phyloP scores from a whole-genome alignment of 2,329 filamentous ascomycete genomes.

The Microdochium trichocladiopsis region DNA sequence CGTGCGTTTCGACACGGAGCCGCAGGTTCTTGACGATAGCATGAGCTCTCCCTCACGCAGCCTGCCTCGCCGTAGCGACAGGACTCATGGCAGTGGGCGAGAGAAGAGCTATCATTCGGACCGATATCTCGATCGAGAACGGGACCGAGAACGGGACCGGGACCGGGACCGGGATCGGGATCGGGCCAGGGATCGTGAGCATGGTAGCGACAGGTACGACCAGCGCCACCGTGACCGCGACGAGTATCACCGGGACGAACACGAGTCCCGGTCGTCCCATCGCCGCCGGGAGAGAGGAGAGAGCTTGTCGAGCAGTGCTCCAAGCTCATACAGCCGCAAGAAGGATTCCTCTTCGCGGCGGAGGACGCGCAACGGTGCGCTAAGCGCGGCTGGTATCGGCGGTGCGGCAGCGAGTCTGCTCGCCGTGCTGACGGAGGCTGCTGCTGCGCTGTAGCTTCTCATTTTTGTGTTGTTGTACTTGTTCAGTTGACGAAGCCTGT shows the following conservation, averaged over 20 bases:
- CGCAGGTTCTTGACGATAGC: conserved; percentile 20
- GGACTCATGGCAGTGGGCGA: conserved; percentile 21
- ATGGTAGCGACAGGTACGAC: conserved; percentile 18
- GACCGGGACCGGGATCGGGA: conserved; percentile 31
- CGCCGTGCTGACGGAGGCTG: conserved; percentile 49
- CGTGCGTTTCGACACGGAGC: conserved; percentile 43
- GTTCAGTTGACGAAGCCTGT: background rate
- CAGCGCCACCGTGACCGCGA: conserved; percentile 21
- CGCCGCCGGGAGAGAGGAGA: background rate
- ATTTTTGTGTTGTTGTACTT: background rate
- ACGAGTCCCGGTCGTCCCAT: conserved; percentile 2
- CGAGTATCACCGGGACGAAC: background rate
- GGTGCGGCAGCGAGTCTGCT: conserved; percentile 53
- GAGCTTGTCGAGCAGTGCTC: conserved; percentile 9
- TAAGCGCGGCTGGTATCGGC: conserved; percentile 52
- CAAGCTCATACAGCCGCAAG: conserved; percentile 8
- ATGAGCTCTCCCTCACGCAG: conserved; percentile 28
- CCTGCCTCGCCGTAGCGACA: conserved; percentile 18
- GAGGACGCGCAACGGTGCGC: conserved; percentile 43
- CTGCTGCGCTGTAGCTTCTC: background rate
- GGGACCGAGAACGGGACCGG: conserved; percentile 15
- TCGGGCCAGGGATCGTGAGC: conserved; percentile 19
- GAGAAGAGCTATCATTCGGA: conserved; percentile 17
- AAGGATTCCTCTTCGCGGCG: conserved; percentile 31
- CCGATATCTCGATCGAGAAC: conserved; percentile 26